A percentile compares a stretch with the other conserved stretches of the same genome.
phyloP scores from a whole-genome alignment of 768 basidiomycete genomes.

The Scleroderma bovista region DNA sequence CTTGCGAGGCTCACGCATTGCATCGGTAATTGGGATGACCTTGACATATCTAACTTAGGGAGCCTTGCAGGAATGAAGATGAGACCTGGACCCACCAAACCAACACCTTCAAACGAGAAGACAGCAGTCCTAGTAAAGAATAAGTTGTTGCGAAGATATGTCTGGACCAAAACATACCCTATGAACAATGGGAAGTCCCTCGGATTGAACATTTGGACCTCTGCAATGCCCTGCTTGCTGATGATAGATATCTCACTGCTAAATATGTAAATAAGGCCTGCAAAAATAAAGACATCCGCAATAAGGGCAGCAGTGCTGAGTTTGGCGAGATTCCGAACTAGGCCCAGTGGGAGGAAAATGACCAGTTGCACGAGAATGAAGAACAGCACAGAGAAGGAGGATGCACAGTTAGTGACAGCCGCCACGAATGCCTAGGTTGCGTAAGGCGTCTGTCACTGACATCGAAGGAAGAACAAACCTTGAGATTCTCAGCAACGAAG shows the following conservation, averaged over 20 bases:
- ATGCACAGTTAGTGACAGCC: constrained; percentile 72
- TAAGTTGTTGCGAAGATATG: constrained; percentile 1
- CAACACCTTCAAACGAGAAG: constrained; percentile 97
- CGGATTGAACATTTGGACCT: constrained; percentile 82
- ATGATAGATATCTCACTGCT: constrained; percentile 77
- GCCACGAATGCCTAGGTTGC: constrained; percentile 69
- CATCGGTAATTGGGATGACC: constrained; percentile 94
- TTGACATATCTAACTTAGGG: constrained; percentile 20
- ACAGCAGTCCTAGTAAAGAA: constrained; percentile 72
- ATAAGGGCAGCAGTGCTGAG: constrained; percentile 87
- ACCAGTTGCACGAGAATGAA: constrained; percentile 82
- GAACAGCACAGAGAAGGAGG: constrained; percentile 60
- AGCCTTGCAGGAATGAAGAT: not conserved
- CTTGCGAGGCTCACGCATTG: constrained; percentile 92
- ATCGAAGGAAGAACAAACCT: constrained; percentile 26
- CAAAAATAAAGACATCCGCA: constrained; percentile 92
- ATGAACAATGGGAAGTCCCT: constrained; percentile 89
- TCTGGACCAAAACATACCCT: constrained; percentile 48
- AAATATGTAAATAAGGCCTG: constrained; percentile 83
- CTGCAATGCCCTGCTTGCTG: constrained; percentile 61
- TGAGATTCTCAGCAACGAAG: constrained; percentile 89
- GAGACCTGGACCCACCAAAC: constrained; percentile 52
- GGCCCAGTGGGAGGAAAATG: constrained; percentile 84
- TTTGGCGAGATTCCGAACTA: constrained; percentile 92
- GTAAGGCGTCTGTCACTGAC: not conserved